phyloP scores from a whole-genome alignment of 768 basidiomycete species.

The Lentinula edodes region DNA sequence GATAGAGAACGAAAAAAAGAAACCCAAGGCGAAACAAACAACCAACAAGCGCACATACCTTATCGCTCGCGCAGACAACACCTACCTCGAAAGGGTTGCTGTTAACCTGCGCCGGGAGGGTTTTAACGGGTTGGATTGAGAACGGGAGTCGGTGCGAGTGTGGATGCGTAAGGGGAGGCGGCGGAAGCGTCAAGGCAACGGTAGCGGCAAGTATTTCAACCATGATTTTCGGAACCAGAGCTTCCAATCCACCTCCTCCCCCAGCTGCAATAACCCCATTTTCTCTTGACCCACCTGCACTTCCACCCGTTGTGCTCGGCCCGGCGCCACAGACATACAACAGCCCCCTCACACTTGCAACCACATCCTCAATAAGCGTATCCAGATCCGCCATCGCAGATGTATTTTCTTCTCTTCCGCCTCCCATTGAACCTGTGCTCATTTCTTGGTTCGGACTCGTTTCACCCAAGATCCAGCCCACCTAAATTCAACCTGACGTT shows the following conservation, averaged over 20 bases:
- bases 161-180: conserved; percentile 15
- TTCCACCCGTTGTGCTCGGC: too few species aligned
- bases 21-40: too few species aligned
- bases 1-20: too few species aligned
- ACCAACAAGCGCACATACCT: conserved; percentile 41
- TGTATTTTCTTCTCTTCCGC: too few species aligned
- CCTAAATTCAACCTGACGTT: conserved; percentile 41
- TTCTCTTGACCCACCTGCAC: too few species aligned
- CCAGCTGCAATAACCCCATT: too few species aligned
- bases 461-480: not conserved
- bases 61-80: conserved; percentile 86
- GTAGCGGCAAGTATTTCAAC: conserved; percentile 1
- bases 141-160: conserved; percentile 24
- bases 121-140: conserved; percentile 47
- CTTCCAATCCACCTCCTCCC: too few species aligned
- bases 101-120: conserved; percentile 82
- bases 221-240: too few species aligned
- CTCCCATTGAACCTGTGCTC: not conserved
- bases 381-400: conserved; percentile 36
- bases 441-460: not conserved
- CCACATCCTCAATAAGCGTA: conserved; percentile 53
- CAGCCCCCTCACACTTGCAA: conserved; percentile 71
- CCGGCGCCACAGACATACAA: conserved; percentile 34
- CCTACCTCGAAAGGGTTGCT: conserved; percentile 82
- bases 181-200: too few species aligned